Base-by-base conservation (phyloP, 805 yeast genomes). In the Metschnikowia matae region DNA sequence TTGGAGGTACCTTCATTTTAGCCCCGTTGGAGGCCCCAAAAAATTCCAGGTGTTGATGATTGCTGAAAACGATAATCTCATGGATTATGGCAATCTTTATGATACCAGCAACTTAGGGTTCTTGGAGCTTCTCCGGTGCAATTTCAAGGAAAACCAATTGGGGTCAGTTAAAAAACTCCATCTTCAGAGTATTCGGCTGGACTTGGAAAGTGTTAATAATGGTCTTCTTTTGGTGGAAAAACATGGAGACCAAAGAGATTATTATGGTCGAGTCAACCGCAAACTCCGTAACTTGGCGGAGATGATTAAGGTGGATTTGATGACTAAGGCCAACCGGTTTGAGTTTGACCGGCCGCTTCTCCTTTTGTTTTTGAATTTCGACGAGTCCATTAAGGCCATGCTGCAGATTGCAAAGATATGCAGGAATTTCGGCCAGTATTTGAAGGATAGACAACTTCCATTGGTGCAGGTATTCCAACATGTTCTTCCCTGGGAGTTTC, bases 1-100 rank as follows among this genome's bases (percentile, higher is more conserved):
- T 58, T 84, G 85, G 90, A 81, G 72, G 57, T 67, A 74, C 40
- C 61, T 87, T 57, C 78, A 80, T 51, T 72, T 86, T 45, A 75
- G 77, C 40, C 88, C 92, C 0, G 57, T 77, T 6, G 62, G 64
- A 21, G 77, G 75, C 1, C 64, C 68, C 1, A 84, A 85, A 53
- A 69, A 78, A 51, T 78, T 84, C 51, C 79, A 78, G 49, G 64
- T 82, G 6, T 54, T 85, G 7, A 58, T 84, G 52, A 59, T 87
- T 1, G 56, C 70, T 2, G 76, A 73, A 53, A 49, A 52, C 29
- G 49, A 39, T 21, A 43, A 36, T 26, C 10, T 36, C 10, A 47
- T 44, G n/a, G 46, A 44, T 14, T 42, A 38, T 34, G 48, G 48
- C 45, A 49, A 48, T 54, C 54, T 36, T 70, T 66, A 21, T 59